Percentiles rank a stretch among this genome's conserved stretches.
Conservation (phyloP, 2,329 filamentous ascomycete genomes). For the Calonectria hongkongensis region DNA sequence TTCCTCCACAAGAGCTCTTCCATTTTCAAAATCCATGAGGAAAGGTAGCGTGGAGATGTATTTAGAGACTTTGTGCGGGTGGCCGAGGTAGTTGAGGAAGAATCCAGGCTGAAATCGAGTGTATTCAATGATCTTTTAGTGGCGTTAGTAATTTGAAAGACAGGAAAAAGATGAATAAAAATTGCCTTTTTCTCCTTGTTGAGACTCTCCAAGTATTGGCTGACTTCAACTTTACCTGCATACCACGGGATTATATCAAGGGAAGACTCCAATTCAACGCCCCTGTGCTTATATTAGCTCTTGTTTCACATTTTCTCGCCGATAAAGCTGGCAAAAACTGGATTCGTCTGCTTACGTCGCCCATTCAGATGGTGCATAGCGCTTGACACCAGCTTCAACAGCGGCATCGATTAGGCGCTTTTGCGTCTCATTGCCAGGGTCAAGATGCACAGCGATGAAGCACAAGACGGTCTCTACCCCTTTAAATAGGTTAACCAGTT, state of each 20-base stretch:
- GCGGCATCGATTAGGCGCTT: slow-evolving; percentile 76
- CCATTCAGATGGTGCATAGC: slow-evolving; percentile 78
- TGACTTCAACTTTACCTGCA: slow-evolving; percentile 68
- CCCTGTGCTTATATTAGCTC: slow-evolving; percentile 17
- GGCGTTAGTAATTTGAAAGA: background rate
- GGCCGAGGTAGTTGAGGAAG: slow-evolving; percentile 72
- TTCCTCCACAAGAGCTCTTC: slow-evolving; percentile 64
- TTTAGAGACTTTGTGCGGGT: slow-evolving; percentile 66
- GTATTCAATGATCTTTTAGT: slow-evolving; percentile 70
- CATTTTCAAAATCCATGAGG: slow-evolving; percentile 60
- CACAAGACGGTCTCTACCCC: slow-evolving; percentile 71
- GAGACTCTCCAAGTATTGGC: slow-evolving; percentile 69
- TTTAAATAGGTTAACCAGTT: slow-evolving; percentile 61
- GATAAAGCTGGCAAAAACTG: background rate
- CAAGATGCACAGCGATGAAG: slow-evolving; percentile 63
- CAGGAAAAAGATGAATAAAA: background rate
- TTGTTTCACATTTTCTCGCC: background rate
- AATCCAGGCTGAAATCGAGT: slow-evolving; percentile 72
- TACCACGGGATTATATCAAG: slow-evolving; percentile 67
- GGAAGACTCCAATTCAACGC: slow-evolving; percentile 31
- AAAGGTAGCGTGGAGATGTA: slow-evolving; percentile 63
- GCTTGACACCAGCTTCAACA: slow-evolving; percentile 74
- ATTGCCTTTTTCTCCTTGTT: slow-evolving; percentile 66
- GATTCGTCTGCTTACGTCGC: slow-evolving; percentile 55
- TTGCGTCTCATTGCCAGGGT: slow-evolving; percentile 65